Base-by-base conservation (phyloP, 495 filamentous ascomycete genomes). In the Penicillium subrubescens region DNA sequence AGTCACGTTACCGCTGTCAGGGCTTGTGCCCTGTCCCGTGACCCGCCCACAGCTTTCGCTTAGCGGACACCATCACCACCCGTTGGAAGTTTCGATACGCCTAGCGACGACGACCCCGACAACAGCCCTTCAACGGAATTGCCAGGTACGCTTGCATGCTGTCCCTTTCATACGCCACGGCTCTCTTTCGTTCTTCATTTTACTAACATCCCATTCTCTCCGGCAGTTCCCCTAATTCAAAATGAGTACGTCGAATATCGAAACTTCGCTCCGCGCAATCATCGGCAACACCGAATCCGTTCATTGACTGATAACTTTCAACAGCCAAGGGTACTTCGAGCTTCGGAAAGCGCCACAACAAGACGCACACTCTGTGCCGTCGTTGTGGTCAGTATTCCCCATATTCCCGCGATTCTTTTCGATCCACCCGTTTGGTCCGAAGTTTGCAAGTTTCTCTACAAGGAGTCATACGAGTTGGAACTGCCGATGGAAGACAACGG, bases 341-440 rank as follows among this genome's bases (percentile, higher is more conserved):
- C 85, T 97, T 96, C 82, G 94, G 93, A 82, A 95, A 94, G 88
- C 92, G 92, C 88, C 92, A 99, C 87, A 99, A 94, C 87, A 99
- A 99, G 87, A 92, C 96, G 82, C 95, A 99, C 87, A 95, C 92
- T 73, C 87, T 99, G 80, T 99, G 95, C 92, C 89, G 96, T 87
- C 96, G 95, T 82, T 99, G 95, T 90, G 95, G 95, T 96, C 79
- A 86, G 90, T 91, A 86, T 76, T 68, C 50, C 62, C 37, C 23
- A 34, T 44, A 64, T 63, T 59, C 61, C 60, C 62, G 60, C 63
- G 53, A 68, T 46, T 55, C 65, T 67, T 27, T 57, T 69, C 53
- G 64, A 64, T 25, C 50, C 39, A 67, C 44, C 57, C 56, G 50
- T 59, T 61, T 66, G 64, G 62, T 37, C 71, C 66, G 25, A 61